These are phyloP conservation scores for Glycine soja DNA, from an alignment of 306 rosid genomes.

Conservation along the genomic window DNA sequence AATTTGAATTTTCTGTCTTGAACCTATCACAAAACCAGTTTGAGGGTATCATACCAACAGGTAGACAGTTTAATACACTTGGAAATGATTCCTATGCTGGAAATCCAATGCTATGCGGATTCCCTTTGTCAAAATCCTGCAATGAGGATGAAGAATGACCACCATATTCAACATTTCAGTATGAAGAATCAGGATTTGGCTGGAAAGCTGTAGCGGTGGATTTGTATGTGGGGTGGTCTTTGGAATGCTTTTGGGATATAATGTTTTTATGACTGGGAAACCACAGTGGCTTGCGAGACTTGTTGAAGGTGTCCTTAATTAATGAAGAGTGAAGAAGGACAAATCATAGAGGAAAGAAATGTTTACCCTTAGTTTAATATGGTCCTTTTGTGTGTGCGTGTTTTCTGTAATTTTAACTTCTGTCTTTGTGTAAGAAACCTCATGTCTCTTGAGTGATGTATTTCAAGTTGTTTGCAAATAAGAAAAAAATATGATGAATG, in stretches of 20 bases:
- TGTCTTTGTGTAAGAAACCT: too few relatives aligned
- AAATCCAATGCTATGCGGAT: conserved; percentile 13
- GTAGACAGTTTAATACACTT: conserved; percentile 52
- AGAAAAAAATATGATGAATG: too few relatives aligned
- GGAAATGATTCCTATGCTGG: conserved; percentile 38
- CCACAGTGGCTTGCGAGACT: background rate
- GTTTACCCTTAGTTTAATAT: too few relatives aligned
- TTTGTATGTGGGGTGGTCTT: conserved; percentile 48
- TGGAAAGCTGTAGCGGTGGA: conserved; percentile 35
- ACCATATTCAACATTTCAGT: background rate
- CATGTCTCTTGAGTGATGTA: too few relatives aligned
- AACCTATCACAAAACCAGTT: conserved; percentile 48
- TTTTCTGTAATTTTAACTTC: too few relatives aligned
- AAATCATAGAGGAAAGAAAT: too few relatives aligned
- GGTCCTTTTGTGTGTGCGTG: too few relatives aligned
- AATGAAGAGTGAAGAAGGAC: too few relatives aligned
- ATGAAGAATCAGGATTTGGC: conserved; percentile 28
- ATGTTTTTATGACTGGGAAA: background rate
- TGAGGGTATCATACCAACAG: conserved; percentile 48
- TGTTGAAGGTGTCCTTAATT: background rate
- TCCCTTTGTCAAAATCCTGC: conserved; percentile 30
- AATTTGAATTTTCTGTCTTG: conserved; percentile 10
- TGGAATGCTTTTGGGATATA: conserved; percentile 42
- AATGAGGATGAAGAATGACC: background rate
- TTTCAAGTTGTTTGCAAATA: too few relatives aligned